phyloP scores from a whole-genome alignment of 129 eudicot genomes.

The Saussurea involucrata region DNA sequence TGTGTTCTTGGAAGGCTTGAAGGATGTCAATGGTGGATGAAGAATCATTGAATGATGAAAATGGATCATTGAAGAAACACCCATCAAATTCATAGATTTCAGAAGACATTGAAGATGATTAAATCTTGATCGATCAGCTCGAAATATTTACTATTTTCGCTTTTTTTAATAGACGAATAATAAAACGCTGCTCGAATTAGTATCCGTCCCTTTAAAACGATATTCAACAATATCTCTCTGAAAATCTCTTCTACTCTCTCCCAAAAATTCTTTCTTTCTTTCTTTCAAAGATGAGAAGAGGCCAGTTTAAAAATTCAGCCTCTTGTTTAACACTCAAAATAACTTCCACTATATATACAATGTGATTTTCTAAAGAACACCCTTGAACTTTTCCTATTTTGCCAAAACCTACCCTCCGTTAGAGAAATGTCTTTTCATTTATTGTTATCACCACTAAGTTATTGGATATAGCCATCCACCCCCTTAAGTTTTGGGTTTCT shows the following conservation, averaged over 20 bases:
- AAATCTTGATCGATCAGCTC: not conserved
- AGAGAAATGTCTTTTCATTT: not conserved
- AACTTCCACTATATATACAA: constrained; percentile 24
- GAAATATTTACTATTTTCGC: not conserved
- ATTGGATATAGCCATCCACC: constrained; percentile 4
- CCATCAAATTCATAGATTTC: constrained; percentile 60
- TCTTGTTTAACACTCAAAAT: constrained; percentile 33
- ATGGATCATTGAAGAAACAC: constrained; percentile 51
- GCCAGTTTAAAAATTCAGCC: constrained; percentile 14
- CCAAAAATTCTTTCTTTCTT: constrained; percentile 6
- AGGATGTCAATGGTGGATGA: constrained; percentile 46
- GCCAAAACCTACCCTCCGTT: constrained; percentile 7
- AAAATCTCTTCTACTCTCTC: constrained; percentile 4
- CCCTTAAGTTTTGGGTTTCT: not conserved
- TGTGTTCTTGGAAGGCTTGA: constrained; percentile 37
- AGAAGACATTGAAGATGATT: constrained; percentile 56
- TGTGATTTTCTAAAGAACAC: not conserved
- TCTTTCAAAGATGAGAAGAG: constrained; percentile 23
- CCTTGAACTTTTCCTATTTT: constrained; percentile 12
- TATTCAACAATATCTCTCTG: not conserved
- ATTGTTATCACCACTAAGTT: not conserved
- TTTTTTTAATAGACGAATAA: not conserved
- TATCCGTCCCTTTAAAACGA: not conserved
- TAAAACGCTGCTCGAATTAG: not conserved
- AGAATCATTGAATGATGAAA: constrained; percentile 51